Percentiles rank a stretch among this genome's conserved stretches.
phyloP scores from a whole-genome alignment of 108 stramenopile species.

The Halocafeteria seosinensis region DNA sequence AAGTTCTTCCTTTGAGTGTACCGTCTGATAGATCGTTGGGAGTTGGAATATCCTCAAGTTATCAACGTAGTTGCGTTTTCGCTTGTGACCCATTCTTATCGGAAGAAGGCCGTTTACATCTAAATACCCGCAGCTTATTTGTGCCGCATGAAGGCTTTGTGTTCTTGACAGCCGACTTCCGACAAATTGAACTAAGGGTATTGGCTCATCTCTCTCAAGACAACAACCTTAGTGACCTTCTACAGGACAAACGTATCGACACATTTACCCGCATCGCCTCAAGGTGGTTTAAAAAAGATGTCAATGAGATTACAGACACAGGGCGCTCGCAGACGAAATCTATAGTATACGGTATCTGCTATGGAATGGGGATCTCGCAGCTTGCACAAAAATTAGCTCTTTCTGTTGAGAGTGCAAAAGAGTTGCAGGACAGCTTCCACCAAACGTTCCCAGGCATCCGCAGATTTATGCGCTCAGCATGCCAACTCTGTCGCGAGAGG shows the following conservation, averaged over 20 bases:
- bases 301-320: background rate
- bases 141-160: too few relatives aligned
- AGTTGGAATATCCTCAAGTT: too few relatives aligned
- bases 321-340: background rate
- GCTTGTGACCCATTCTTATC: too few relatives aligned
- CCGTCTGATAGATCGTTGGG: too few relatives aligned
- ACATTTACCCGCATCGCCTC: background rate
- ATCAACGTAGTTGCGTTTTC: too few relatives aligned
- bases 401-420: background rate
- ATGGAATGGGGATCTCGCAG: background rate
- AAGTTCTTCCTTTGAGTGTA: too few relatives aligned
- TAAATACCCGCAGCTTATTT: too few relatives aligned
- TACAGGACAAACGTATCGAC: background rate
- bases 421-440: background rate
- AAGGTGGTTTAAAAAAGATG: background rate
- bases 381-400: background rate
- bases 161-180: background rate
- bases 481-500: background rate
- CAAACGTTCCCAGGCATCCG: background rate
- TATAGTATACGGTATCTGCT: background rate
- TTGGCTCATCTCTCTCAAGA: conserved; percentile 1
- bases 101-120: too few relatives aligned
- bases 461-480: background rate
- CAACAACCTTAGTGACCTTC: background rate
- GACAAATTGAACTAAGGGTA: background rate